phyloP scores from a whole-genome alignment of 2,329 filamentous ascomycete species.

The Phaeoacremonium minimum region DNA sequence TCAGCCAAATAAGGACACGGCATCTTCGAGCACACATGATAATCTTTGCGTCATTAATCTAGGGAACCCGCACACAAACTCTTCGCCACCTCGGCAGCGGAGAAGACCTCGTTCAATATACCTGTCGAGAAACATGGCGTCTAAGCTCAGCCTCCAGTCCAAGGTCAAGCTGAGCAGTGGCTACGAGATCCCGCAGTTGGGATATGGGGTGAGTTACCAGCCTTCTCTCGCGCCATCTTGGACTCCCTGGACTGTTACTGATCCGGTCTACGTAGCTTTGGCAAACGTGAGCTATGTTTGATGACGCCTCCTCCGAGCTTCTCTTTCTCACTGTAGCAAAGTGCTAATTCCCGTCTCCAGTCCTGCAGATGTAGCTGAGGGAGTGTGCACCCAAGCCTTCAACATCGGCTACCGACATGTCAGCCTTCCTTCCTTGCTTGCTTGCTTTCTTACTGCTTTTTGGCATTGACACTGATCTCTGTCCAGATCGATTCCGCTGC shows the following conservation, averaged over 20 bases:
- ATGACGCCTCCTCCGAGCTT: too few relatives aligned
- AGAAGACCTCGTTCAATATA: too few relatives aligned
- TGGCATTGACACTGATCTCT: not conserved
- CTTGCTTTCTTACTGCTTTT: not conserved
- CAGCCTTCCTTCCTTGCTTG: slow-evolving; percentile 1
- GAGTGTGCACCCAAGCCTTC: slow-evolving; percentile 39
- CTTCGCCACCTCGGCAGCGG: too few relatives aligned
- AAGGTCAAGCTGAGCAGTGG: slow-evolving; percentile 51
- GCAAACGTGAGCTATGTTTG: slow-evolving; percentile 44
- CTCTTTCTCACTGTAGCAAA: not conserved
- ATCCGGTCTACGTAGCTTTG: slow-evolving; percentile 35
- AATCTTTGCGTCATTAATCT: too few relatives aligned
- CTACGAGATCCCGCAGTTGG: slow-evolving; percentile 45
- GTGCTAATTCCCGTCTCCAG: slow-evolving; percentile 15
- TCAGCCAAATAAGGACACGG: too few relatives aligned
- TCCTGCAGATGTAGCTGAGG: slow-evolving; percentile 28
- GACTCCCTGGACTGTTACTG: slow-evolving; percentile 5
- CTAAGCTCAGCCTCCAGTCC: slow-evolving; percentile 37
- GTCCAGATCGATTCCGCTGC: slow-evolving; percentile 51
- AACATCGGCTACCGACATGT: slow-evolving; percentile 50
- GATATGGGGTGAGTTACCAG: slow-evolving; percentile 43
- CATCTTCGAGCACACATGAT: too few relatives aligned
- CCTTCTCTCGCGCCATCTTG: slow-evolving; percentile 3
- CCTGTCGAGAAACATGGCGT: slow-evolving; percentile 43
- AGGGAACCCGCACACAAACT: too few relatives aligned